Percentiles rank a stretch among this genome's conserved stretches.
Evolutionary conservation across 1,284 basidiomycete species (phyloP).

Genomic region (Athelia sp.): DNA sequence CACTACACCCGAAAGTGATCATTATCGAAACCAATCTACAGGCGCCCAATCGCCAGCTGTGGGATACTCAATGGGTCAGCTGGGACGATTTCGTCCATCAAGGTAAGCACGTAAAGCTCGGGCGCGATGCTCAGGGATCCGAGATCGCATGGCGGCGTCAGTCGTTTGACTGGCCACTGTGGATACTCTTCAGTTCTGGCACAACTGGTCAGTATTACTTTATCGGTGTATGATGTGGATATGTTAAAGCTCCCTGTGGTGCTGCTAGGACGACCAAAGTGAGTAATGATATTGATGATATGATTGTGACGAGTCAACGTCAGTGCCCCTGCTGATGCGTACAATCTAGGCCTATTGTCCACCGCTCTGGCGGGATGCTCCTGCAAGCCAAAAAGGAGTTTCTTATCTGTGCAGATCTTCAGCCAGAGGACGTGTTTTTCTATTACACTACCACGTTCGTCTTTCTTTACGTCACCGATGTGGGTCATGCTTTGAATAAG

Average conservation of each 20-base stretch:
- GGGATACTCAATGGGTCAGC: constrained; percentile 41
- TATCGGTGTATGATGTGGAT: not conserved
- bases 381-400: constrained; percentile 82
- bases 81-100: constrained; percentile 56
- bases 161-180: constrained; percentile 78
- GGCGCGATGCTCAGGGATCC: constrained; percentile 40
- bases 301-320: no score
- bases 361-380: constrained; percentile 85
- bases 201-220: constrained; percentile 60
- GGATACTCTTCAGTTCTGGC: constrained; percentile 86
- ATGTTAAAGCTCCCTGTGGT: not conserved
- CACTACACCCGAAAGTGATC: constrained; percentile 47
- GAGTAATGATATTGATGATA: constrained; percentile 18
- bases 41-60: constrained; percentile 29
- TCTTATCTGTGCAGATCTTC: constrained; percentile 70
- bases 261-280: constrained; percentile 49
- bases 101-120: constrained; percentile 39
- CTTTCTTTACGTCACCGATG: constrained; percentile 10
- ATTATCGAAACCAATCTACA: constrained; percentile 44
- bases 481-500: constrained; percentile 5
- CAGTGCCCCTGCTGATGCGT: constrained; percentile 7
- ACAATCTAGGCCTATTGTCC: constrained; percentile 66
- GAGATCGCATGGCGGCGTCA: constrained; percentile 57
- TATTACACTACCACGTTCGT: constrained; percentile 85
- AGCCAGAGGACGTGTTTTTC: constrained; percentile 74